Evolutionary conservation across 2,329 filamentous ascomycete genomes (phyloP).

Genomic region (Zasmidium cellare): DNA sequence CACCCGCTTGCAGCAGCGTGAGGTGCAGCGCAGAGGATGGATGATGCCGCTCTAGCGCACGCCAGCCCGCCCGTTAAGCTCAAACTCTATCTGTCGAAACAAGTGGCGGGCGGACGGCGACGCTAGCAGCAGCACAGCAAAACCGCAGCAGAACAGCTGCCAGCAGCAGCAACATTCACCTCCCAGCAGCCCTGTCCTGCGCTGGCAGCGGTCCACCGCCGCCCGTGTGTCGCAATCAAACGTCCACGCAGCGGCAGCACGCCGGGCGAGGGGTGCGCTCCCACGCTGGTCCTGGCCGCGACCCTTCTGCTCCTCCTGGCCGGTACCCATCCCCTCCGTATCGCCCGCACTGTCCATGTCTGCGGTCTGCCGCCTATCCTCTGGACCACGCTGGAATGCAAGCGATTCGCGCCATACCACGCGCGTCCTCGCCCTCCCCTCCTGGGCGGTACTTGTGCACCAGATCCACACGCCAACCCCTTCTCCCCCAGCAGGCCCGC

Average conservation of each 20-base stretch:
- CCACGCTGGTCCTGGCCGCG: not conserved
- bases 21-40: not conserved
- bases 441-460: not conserved
- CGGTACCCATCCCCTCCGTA: not conserved
- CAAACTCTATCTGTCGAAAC: constrained; percentile 23
- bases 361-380: not conserved
- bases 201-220: constrained; percentile 19
- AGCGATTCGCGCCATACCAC: not conserved
- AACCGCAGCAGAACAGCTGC: not conserved
- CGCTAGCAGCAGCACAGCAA: not conserved
- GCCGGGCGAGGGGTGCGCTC: not conserved
- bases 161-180: not conserved
- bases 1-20: not conserved
- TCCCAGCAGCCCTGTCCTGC: not conserved
- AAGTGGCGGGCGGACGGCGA: constrained; percentile 9
- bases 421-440: not conserved
- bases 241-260: not conserved
- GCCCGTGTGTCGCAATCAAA: constrained; percentile 25
- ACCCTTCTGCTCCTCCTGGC: not conserved
- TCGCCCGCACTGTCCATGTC: not conserved
- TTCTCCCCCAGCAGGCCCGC: not conserved
- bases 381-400: not conserved
- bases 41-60: not conserved
- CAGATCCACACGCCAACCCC: not conserved
- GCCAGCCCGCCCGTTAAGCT: constrained; percentile 9